Percentiles rank a stretch among this genome's conserved stretches.
Conservation (phyloP, 345 rosid species). For the Microcos paniculata region DNA sequence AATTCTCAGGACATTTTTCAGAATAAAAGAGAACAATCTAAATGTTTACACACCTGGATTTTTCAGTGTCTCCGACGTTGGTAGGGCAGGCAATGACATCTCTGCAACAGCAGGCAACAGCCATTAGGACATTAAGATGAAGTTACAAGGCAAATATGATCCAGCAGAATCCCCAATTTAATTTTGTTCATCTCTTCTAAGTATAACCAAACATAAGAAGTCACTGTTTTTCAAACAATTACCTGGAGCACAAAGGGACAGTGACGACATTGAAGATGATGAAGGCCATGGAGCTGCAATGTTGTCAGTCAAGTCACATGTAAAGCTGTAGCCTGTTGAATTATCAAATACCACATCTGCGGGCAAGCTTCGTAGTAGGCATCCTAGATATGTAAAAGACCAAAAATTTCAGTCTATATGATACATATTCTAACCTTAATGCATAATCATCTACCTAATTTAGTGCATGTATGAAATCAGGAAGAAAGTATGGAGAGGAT, state of each 20-base stretch:
- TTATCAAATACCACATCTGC: conserved; percentile 82
- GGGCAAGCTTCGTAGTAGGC: conserved; percentile 87
- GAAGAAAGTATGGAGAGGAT: background rate
- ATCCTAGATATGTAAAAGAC: conserved; percentile 41
- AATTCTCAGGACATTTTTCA: background rate
- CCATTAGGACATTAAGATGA: conserved; percentile 10
- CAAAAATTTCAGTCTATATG: background rate
- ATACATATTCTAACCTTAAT: background rate
- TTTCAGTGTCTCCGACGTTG: conserved; percentile 71
- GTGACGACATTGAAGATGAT: conserved; percentile 74
- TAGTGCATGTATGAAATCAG: background rate
- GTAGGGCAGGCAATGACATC: conserved; percentile 97
- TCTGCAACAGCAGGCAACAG: conserved; percentile 49
- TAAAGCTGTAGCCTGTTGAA: conserved; percentile 81
- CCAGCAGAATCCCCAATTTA: background rate
- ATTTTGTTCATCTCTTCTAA: background rate
- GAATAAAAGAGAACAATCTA: background rate
- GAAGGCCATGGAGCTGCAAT: conserved; percentile 98
- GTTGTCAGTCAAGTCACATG: conserved; percentile 95
- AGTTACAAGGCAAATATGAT: background rate
- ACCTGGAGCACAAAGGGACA: conserved; percentile 98
- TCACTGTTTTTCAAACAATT: conserved; percentile 13
- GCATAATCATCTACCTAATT: background rate
- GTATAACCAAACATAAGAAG: background rate
- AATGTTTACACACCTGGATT: conserved; percentile 53